Conservation (phyloP, 2,329 filamentous ascomycete genomes). For the Aspergillus udagawae region DNA sequence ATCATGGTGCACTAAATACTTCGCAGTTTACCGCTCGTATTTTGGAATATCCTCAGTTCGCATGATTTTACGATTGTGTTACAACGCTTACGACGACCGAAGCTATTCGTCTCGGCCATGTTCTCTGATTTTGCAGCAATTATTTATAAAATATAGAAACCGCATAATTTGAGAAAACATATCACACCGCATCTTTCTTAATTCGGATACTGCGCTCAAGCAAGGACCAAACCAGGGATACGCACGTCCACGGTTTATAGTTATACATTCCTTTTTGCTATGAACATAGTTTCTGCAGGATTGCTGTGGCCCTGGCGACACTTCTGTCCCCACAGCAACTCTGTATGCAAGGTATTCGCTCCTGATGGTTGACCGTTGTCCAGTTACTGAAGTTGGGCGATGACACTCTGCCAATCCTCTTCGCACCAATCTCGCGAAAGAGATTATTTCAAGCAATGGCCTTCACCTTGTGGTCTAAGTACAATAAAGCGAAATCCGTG, state of each 20-base stretch:
- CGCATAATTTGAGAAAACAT: conserved; percentile 5
- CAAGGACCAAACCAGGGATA: background rate
- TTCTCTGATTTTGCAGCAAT: conserved; percentile 16
- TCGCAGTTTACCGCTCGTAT: conserved; percentile 5
- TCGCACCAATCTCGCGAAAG: background rate
- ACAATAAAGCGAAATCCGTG: background rate
- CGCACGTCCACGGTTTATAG: background rate
- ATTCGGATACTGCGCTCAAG: background rate
- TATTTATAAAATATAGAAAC: conserved; percentile 27
- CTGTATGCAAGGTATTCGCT: background rate
- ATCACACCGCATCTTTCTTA: background rate
- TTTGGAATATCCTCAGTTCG: conserved; percentile 9
- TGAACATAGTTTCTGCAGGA: background rate
- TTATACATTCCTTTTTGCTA: background rate
- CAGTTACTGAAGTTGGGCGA: background rate
- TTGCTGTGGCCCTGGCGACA: background rate
- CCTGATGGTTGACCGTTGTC: background rate
- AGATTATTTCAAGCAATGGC: background rate
- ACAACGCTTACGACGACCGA: conserved; percentile 25
- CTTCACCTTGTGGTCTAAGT: background rate
- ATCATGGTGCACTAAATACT: conserved; percentile 45
- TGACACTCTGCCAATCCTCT: background rate
- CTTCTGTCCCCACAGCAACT: background rate
- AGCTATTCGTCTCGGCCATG: conserved; percentile 14
- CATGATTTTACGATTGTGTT: conserved; percentile 30